Conservation (phyloP, 495 filamentous ascomycete species). For the Parathielavia hyrcaniae region DNA sequence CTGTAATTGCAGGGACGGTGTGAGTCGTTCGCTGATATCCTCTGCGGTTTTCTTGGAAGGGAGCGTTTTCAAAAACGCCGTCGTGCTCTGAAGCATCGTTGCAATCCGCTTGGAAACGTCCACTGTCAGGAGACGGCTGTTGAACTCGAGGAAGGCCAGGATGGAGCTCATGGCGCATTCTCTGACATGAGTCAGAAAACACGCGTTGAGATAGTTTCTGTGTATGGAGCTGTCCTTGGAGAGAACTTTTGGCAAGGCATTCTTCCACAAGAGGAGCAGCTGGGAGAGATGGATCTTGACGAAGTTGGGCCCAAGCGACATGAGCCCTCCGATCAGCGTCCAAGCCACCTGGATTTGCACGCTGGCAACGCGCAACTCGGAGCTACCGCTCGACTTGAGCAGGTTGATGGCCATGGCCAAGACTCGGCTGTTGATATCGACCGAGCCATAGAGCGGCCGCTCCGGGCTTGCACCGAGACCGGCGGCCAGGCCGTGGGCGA, state of each 20-base stretch:
- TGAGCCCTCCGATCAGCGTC: slow-evolving; percentile 92
- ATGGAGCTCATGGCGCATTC: slow-evolving; percentile 93
- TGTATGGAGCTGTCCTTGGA: slow-evolving; percentile 81
- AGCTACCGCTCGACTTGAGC: slow-evolving; percentile 86
- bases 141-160: slow-evolving; percentile 88
- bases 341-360: slow-evolving; percentile 97
- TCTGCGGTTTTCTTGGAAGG: slow-evolving; percentile 82
- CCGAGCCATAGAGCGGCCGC: slow-evolving; percentile 87
- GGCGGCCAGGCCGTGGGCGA: slow-evolving; percentile 88
- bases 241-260: slow-evolving; percentile 89
- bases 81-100: slow-evolving; percentile 91
- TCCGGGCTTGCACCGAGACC: slow-evolving; percentile 82
- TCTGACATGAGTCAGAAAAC: slow-evolving; percentile 87
- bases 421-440: slow-evolving; percentile 89
- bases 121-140: slow-evolving; percentile 81
- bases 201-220: slow-evolving; percentile 75
- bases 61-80: slow-evolving; percentile 74
- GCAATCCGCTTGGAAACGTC: slow-evolving; percentile 93
- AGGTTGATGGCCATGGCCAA: slow-evolving; percentile 85
- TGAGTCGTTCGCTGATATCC: slow-evolving; percentile 77
- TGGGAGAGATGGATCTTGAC: slow-evolving; percentile 98
- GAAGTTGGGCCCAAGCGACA: slow-evolving; percentile 95
- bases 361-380: slow-evolving; percentile 82
- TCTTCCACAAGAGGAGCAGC: slow-evolving; percentile 94
- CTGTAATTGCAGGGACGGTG: slow-evolving; percentile 79